Base-by-base conservation (phyloP, 192 early-diverging fungal species). In the Podila epigama region DNA sequence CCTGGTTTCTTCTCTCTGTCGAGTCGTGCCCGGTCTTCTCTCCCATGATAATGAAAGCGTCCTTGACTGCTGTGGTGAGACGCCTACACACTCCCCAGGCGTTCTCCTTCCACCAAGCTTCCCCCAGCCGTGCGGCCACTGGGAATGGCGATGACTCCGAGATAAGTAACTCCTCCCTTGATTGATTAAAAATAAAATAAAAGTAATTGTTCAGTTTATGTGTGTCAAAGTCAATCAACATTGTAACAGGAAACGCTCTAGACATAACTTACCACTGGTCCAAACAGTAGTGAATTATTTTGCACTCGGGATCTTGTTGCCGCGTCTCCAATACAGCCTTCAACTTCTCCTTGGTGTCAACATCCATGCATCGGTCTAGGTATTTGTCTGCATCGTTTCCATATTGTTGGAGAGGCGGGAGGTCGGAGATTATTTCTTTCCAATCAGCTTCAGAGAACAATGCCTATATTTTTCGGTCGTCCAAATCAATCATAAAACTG, bases 71-170 rank as follows among this genome's bases (percentile, higher is more conserved):
- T 67, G 64, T 66, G 18, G 65, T 25, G 16, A 67, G 65, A 67
- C 65, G 65, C 54, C 65, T 29, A 36, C 65, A 67, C 39, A 67
- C 65, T 67, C 65, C 65, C 55, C 65, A 67, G n/a, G 65, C 65
- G 22, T 67, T 67, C 31, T 67, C 65, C 56, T 67, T 67, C 65
- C 65, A 67, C 65, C 65, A 67, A 36, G 65, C n/a, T 51, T 66
- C 55, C 31, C 65, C 65, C 65, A 58, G 33, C 65, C 36, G 55
- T 9, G 65, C 65, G 32, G 42, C 42, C 56, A 67, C 40, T 20
- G 22, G 56, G 56, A 67, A 51, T 2, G 55, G 65, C 55, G 65
- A 58, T 18, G 65, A 51, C 32, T 67, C 65, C 31, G 65, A 67
- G 65, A 40, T 48, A 42, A 66, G 54, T n/a, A 66, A 57, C 52